phyloP scores from a whole-genome alignment of 495 filamentous ascomycete genomes.

The Talaromyces borbonicus region DNA sequence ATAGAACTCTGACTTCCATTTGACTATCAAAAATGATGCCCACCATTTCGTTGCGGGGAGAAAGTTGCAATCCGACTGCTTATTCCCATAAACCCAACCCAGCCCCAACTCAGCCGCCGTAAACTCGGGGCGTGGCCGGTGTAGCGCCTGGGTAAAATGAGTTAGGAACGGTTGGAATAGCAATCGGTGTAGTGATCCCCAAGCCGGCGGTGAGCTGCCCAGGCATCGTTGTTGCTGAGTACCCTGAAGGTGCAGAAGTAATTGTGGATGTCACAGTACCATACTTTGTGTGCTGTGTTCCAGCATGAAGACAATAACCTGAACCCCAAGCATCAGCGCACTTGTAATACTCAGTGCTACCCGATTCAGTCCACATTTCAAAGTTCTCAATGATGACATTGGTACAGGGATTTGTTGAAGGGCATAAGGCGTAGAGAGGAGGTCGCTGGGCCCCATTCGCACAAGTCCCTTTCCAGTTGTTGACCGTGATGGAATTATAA shows the following conservation, averaged over 20 bases:
- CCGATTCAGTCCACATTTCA: conserved; percentile 42
- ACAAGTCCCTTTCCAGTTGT: conserved; percentile 27
- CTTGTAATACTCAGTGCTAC: conserved; percentile 13
- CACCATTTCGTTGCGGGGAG: neutral
- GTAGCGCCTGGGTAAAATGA: conserved; percentile 10
- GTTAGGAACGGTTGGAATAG: conserved; percentile 9
- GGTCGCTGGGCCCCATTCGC: conserved; percentile 34
- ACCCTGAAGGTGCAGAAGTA: conserved; percentile 12
- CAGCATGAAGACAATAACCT: conserved; percentile 9
- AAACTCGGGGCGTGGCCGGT: conserved; percentile 2
- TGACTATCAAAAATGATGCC: neutral
- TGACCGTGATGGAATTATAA: conserved; percentile 10
- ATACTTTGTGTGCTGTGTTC: conserved; percentile 4
- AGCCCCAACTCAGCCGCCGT: neutral
- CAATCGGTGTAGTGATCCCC: conserved; percentile 8
- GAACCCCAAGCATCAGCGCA: conserved; percentile 10
- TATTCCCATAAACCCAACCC: neutral
- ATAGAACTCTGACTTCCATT: neutral
- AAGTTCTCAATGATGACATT: conserved; percentile 38
- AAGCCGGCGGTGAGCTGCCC: conserved; percentile 9
- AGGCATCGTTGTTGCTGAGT: conserved; percentile 11
- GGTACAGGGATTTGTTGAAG: conserved; percentile 23
- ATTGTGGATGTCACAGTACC: conserved; percentile 8
- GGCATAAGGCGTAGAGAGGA: conserved; percentile 34
- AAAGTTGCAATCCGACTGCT: neutral